Percentiles rank a stretch among this genome's conserved stretches.
These are phyloP conservation scores for Claviceps pazoutovae DNA, from an alignment of 2,329 filamentous ascomycete genomes.

Conservation along the genomic window DNA sequence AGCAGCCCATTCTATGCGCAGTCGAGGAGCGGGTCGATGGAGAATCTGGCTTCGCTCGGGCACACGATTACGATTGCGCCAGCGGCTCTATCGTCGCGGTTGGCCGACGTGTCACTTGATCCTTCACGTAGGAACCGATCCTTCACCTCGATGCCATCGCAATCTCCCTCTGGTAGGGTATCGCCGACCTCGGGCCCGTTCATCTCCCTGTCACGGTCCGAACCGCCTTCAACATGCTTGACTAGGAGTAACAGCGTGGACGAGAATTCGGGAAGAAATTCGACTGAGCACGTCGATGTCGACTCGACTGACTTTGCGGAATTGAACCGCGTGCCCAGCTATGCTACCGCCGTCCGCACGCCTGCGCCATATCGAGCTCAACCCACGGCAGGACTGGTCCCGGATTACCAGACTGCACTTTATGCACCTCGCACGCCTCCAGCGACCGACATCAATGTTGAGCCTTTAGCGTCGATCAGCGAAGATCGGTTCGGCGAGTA, in stretches of 20 bases:
- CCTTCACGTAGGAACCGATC: constrained; percentile 31
- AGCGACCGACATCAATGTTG: constrained; percentile 16
- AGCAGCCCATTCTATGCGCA: constrained; percentile 65
- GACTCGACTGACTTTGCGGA: constrained; percentile 48
- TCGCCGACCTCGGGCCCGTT: constrained; percentile 27
- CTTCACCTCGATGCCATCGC: constrained; percentile 30
- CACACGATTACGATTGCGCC: constrained; percentile 24
- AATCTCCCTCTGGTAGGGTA: constrained; percentile 28
- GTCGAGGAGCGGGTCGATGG: constrained; percentile 62
- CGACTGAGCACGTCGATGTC: constrained; percentile 42
- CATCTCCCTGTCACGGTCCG: constrained; percentile 24
- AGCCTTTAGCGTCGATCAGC: constrained; percentile 19
- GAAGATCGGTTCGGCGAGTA: constrained; percentile 17
- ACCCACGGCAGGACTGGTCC: constrained; percentile 37
- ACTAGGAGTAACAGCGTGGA: constrained; percentile 42
- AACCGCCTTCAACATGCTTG: constrained; percentile 30
- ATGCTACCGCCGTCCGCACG: constrained; percentile 57
- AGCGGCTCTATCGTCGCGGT: constrained; percentile 45
- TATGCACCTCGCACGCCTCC: constrained; percentile 37
- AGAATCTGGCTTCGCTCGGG: constrained; percentile 52
- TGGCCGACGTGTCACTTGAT: constrained; percentile 55
- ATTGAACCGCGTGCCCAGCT: constrained; percentile 63
- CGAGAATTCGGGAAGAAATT: constrained; percentile 36
- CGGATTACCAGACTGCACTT: constrained; percentile 52
- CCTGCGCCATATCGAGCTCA: constrained; percentile 41